phyloP scores from a whole-genome alignment of 352 stramenopile species.

The Phytophthora crassamura region DNA sequence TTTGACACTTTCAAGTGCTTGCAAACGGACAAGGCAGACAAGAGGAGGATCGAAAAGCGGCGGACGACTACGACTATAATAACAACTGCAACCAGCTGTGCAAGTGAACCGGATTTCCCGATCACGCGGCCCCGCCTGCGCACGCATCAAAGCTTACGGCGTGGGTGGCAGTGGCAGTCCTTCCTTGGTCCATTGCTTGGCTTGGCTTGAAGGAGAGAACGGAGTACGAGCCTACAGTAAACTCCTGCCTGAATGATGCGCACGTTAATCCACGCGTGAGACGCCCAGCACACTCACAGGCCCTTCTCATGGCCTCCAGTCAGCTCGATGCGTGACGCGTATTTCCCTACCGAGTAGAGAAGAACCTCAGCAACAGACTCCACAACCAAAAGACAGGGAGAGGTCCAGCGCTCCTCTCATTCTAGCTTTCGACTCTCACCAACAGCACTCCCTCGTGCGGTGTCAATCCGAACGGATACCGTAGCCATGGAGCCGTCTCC shows the following conservation, averaged over 20 bases:
- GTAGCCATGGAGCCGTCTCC: slow-evolving; percentile 18
- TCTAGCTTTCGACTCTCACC: slow-evolving; percentile 11
- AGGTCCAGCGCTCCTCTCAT: slow-evolving; percentile 22
- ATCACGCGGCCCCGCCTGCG: slow-evolving; percentile 9
- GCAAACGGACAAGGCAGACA: slow-evolving; percentile 28
- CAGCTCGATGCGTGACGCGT: slow-evolving; percentile 28
- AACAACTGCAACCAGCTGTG: slow-evolving; percentile 36
- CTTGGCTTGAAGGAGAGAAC: slow-evolving; percentile 2
- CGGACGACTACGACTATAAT: slow-evolving; percentile 11
- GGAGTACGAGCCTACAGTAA: slow-evolving; percentile 21
- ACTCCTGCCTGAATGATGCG: slow-evolving; percentile 21
- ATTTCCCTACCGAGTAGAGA: slow-evolving; percentile 17
- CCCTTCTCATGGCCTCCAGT: slow-evolving; percentile 28
- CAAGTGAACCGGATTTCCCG: slow-evolving; percentile 17
- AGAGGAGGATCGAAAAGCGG: slow-evolving; percentile 10
- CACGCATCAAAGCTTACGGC: slow-evolving; percentile 35
- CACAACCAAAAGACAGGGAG: slow-evolving; percentile 3
- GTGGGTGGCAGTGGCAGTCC: neutral
- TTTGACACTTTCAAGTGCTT: slow-evolving; percentile 23
- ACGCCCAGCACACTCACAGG: slow-evolving; percentile 24
- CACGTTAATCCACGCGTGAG: slow-evolving; percentile 21
- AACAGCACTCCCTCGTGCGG: slow-evolving; percentile 9
- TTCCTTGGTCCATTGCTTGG: no score
- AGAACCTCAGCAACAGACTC: slow-evolving; percentile 10
- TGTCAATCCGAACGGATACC: neutral